Conservation (phyloP, 2,329 filamentous ascomycete genomes). For the Fusarium pilosicola region DNA sequence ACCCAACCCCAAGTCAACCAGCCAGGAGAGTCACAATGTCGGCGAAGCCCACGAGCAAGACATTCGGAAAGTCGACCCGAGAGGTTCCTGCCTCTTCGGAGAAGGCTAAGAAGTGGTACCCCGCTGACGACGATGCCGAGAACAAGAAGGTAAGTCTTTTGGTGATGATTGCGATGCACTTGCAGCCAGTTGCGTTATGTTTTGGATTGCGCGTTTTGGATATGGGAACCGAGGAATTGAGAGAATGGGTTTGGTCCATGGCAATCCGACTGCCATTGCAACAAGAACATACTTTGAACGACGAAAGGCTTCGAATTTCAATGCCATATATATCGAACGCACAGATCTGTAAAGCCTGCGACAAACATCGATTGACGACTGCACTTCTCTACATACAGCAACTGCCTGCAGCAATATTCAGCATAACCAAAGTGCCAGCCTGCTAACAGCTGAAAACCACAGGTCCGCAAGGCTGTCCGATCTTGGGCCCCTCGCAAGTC, state of each 20-base stretch:
- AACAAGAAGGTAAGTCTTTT: slow-evolving; percentile 88
- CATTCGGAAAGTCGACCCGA: slow-evolving; percentile 97
- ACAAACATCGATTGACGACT: slow-evolving; percentile 32
- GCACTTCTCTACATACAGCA: not conserved
- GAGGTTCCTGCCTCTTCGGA: slow-evolving; percentile 85
- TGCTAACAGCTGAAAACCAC: slow-evolving; percentile 50
- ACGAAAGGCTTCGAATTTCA: slow-evolving; percentile 25
- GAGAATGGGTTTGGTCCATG: slow-evolving; percentile 11
- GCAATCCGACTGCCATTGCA: slow-evolving; percentile 21
- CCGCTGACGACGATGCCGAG: slow-evolving; percentile 88
- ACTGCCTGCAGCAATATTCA: slow-evolving; percentile 12
- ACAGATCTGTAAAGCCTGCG: slow-evolving; percentile 16
- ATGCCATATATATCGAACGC: slow-evolving; percentile 24
- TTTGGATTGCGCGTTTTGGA: slow-evolving; percentile 8
- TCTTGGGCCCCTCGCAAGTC: slow-evolving; percentile 87
- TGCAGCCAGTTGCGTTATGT: slow-evolving; percentile 24
- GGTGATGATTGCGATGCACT: slow-evolving; percentile 39
- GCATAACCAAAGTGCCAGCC: slow-evolving; percentile 18
- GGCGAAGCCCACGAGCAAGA: slow-evolving; percentile 84
- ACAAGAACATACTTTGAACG: slow-evolving; percentile 13
- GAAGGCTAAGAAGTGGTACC: slow-evolving; percentile 99
- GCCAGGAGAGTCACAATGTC: slow-evolving; percentile 71
- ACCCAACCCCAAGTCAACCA: slow-evolving; percentile 54
- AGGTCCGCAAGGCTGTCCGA: slow-evolving; percentile 96
- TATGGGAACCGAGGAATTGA: slow-evolving; percentile 22